Conservation (phyloP, 352 stramenopile genomes). For the Pythium plurisporium region DNA sequence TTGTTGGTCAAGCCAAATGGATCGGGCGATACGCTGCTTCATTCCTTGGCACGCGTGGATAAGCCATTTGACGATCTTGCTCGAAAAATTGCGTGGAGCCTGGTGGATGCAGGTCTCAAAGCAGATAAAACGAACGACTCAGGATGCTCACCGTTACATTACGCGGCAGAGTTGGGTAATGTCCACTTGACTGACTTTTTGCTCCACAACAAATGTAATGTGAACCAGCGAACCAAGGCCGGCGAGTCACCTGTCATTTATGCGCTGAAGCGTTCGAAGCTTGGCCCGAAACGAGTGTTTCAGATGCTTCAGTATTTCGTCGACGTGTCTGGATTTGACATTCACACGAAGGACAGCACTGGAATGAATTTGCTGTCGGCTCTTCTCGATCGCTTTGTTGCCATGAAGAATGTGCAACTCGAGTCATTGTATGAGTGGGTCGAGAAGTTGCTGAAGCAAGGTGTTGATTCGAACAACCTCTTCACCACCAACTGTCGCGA, state of each 20-base stretch:
- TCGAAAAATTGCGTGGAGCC: constrained; percentile 55
- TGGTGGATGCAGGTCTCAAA: constrained; percentile 49
- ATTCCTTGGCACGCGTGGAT: constrained; percentile 53
- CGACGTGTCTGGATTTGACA: constrained; percentile 26
- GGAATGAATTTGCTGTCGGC: constrained; percentile 48
- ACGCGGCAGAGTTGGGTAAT: constrained; percentile 46
- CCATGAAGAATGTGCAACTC: constrained; percentile 12
- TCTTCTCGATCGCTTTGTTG: constrained; percentile 55
- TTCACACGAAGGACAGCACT: constrained; percentile 37
- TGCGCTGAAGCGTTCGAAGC: constrained; percentile 30
- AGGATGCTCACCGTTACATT: constrained; percentile 55
- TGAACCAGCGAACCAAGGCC: constrained; percentile 37
- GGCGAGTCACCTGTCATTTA: constrained; percentile 58
- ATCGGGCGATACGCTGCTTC: constrained; percentile 49
- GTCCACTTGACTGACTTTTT: constrained; percentile 68
- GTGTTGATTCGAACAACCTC: constrained; percentile 38
- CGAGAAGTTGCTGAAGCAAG: constrained; percentile 52
- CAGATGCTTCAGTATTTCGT: constrained; percentile 50
- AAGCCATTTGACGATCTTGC: constrained; percentile 54
- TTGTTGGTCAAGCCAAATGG: constrained; percentile 41
- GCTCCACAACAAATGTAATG: constrained; percentile 44
- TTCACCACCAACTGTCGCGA: constrained; percentile 31
- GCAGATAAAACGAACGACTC: constrained; percentile 24
- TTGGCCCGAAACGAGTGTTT: constrained; percentile 24
- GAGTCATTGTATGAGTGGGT: constrained; percentile 35